Conservation (phyloP, 2,329 filamentous ascomycete species). For the Ophiostoma novo-ulmi region DNA sequence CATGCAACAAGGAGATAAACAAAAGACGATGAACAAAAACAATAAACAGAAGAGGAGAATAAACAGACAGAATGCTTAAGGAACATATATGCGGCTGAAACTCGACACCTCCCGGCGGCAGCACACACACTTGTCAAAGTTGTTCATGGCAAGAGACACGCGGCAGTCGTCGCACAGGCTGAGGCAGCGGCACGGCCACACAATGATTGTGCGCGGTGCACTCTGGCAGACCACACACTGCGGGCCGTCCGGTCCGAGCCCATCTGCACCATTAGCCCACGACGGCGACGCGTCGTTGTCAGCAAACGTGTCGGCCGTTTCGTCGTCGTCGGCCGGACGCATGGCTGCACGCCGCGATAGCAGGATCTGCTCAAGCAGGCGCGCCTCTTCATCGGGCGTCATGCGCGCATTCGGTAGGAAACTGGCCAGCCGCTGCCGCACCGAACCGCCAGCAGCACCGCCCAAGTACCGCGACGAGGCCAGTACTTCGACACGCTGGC, state of each 20-base stretch:
- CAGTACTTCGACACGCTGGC: slow-evolving; percentile 65
- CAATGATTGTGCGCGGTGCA: slow-evolving; percentile 77
- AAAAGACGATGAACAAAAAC: not conserved
- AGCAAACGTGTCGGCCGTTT: not conserved
- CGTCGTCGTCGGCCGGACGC: slow-evolving; percentile 21
- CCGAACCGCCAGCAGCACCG: slow-evolving; percentile 29
- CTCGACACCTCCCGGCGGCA: slow-evolving; percentile 83
- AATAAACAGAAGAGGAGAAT: not conserved
- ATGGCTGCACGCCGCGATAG: slow-evolving; percentile 43
- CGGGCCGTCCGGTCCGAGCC: slow-evolving; percentile 65
- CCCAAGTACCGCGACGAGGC: slow-evolving; percentile 31
- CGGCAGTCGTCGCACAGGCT: slow-evolving; percentile 93
- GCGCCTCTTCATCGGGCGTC: slow-evolving; percentile 55
- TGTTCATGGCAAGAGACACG: slow-evolving; percentile 90
- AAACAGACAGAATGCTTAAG: slow-evolving; percentile 40
- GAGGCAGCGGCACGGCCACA: slow-evolving; percentile 94
- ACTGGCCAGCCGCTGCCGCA: slow-evolving; percentile 26
- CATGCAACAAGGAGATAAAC: not conserved
- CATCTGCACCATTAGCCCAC: slow-evolving; percentile 68
- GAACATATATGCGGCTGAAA: slow-evolving; percentile 88
- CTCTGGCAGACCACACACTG: slow-evolving; percentile 92
- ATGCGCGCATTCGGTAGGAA: slow-evolving; percentile 41
- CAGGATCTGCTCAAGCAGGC: slow-evolving; percentile 56
- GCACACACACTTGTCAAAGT: slow-evolving; percentile 94
- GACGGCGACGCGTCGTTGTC: slow-evolving; percentile 31